Conservation (phyloP, 2,329 filamentous ascomycete species). For the Pseudomassariella vexata region DNA sequence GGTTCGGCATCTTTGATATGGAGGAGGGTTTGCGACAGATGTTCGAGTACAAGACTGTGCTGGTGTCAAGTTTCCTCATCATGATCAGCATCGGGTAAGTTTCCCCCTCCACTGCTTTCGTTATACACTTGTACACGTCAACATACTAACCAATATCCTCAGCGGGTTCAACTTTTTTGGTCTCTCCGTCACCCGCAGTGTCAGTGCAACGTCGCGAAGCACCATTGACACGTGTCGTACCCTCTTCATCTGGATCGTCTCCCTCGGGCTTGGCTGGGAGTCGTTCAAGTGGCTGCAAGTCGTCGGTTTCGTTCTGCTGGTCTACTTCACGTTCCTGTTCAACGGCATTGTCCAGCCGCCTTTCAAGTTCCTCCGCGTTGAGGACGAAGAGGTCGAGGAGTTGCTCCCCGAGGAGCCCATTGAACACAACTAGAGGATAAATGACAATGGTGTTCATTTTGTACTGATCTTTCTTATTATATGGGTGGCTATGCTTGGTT, state of each 20-base stretch:
- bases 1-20: slow-evolving; percentile 84
- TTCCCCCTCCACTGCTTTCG: neutral
- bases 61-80: slow-evolving; percentile 76
- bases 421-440: slow-evolving; percentile 58
- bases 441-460: no score
- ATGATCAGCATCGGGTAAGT: slow-evolving; percentile 96
- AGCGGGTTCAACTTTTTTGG: slow-evolving; percentile 99
- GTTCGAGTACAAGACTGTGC: slow-evolving; percentile 63
- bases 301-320: slow-evolving; percentile 76
- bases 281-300: slow-evolving; percentile 97
- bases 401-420: slow-evolving; percentile 79
- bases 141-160: slow-evolving; percentile 4
- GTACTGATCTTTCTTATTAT: no score
- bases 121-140: slow-evolving; percentile 4
- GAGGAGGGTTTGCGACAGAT: slow-evolving; percentile 81
- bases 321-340: slow-evolving; percentile 96
- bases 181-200: slow-evolving; percentile 80
- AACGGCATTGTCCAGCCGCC: slow-evolving; percentile 89
- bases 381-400: slow-evolving; percentile 48
- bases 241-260: slow-evolving; percentile 96
- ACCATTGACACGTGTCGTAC: slow-evolving; percentile 98
- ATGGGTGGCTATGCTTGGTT: no score
- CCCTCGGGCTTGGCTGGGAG: slow-evolving; percentile 90
- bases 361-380: slow-evolving; percentile 57
- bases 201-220: slow-evolving; percentile 87